Evolutionary conservation across 441 rosid genomes (phyloP).

Genomic region (Theobroma grandiflorum): DNA sequence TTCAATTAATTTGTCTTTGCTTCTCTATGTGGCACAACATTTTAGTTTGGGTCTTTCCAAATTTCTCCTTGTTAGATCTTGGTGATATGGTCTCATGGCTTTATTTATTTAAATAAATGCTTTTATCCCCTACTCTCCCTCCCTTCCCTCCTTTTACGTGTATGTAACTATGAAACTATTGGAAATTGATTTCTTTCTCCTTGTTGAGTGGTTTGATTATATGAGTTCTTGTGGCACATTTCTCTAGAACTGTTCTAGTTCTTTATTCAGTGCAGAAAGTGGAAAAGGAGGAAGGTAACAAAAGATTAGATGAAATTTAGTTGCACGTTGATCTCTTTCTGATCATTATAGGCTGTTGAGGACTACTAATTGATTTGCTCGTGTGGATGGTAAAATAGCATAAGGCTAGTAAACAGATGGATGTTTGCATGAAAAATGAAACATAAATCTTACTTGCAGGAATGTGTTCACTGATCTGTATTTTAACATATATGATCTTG

Average conservation of each 20-base stretch:
- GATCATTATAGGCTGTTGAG: conserved; percentile 13
- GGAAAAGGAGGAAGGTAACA: background rate
- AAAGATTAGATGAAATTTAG: background rate
- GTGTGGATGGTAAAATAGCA: background rate
- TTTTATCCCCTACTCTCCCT: background rate
- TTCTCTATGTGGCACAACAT: conserved; percentile 22
- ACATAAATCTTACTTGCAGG: background rate
- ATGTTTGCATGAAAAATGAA: background rate
- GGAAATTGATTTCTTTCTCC: background rate
- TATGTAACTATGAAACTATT: background rate
- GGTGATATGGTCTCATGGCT: background rate
- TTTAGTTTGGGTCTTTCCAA: background rate
- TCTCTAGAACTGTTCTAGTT: conserved; percentile 4
- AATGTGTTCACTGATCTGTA: background rate
- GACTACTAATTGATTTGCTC: background rate
- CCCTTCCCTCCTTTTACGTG: background rate
- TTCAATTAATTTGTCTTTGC: background rate
- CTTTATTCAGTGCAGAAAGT: background rate
- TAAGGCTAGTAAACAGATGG: background rate
- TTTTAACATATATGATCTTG: background rate
- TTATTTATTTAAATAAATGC: background rate
- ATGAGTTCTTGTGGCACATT: background rate
- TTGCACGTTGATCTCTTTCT: background rate
- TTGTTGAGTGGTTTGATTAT: conserved; percentile 1
- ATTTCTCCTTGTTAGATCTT: background rate